These are phyloP conservation scores for Pseudomonodictys pantanalensis DNA, from an alignment of 495 filamentous ascomycete species.

Conservation along the genomic window DNA sequence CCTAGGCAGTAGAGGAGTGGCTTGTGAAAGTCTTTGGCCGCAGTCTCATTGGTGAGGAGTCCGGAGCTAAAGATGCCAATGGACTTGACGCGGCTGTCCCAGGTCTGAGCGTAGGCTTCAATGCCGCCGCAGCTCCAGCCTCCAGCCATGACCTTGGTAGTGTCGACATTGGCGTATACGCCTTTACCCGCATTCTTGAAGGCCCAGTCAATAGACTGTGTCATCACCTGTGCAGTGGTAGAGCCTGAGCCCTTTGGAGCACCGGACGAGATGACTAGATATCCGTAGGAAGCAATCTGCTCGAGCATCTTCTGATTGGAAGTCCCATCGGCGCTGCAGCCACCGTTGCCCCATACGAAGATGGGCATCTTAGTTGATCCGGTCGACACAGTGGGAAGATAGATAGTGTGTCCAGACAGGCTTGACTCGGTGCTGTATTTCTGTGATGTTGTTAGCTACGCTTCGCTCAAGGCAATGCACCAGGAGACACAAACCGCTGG, in stretches of 20 bases:
- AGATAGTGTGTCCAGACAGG: constrained; percentile 37
- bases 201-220: constrained; percentile 34
- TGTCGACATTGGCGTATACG: constrained; percentile 36
- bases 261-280: constrained; percentile 38
- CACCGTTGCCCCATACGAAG: constrained; percentile 43
- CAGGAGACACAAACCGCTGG: no score
- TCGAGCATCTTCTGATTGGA: constrained; percentile 24
- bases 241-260: constrained; percentile 27
- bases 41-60: constrained; percentile 21
- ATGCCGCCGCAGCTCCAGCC: constrained; percentile 31
- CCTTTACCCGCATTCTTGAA: constrained; percentile 35
- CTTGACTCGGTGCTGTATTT: constrained; percentile 25
- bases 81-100: constrained; percentile 28
- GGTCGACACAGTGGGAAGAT: constrained; percentile 27
- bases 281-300: constrained; percentile 33
- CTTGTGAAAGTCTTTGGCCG: constrained; percentile 20
- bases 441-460: constrained; percentile 14
- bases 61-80: constrained; percentile 38
- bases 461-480: no score
- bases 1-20: constrained; percentile 33
- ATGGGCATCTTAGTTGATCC: constrained; percentile 28
- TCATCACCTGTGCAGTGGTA: constrained; percentile 23
- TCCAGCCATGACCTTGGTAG: constrained; percentile 20
- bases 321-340: constrained; percentile 34
- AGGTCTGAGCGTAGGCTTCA: constrained; percentile 33